These are phyloP conservation scores for Takakia lepidozioides DNA, from an alignment of 225 moss, liverwort and hornwort genomes.

Conservation along the genomic window DNA sequence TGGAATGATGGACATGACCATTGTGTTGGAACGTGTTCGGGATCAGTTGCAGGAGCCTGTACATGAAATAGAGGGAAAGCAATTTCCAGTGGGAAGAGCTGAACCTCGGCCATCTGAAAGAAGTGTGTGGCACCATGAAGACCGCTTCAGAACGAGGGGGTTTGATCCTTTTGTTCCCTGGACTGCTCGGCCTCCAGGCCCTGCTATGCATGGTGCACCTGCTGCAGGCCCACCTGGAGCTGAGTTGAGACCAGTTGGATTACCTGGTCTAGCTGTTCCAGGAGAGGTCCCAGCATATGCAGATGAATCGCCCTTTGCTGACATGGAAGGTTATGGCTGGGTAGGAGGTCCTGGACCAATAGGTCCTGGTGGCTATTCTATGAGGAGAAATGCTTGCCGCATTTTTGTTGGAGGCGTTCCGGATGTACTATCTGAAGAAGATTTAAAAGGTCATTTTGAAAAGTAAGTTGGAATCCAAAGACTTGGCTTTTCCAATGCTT, in stretches of 20 bases:
- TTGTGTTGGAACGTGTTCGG: background rate
- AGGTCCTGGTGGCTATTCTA: constrained; percentile 19
- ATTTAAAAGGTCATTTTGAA: constrained; percentile 64
- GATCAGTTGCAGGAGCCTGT: constrained; percentile 58
- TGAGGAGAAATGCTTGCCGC: constrained; percentile 46
- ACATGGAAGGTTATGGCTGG: constrained; percentile 39
- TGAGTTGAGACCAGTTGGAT: constrained; percentile 10
- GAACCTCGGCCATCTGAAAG: constrained; percentile 63
- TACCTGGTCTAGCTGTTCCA: constrained; percentile 1
- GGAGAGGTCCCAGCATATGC: constrained; percentile 25
- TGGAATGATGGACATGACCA: background rate
- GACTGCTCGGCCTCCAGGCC: constrained; percentile 25
- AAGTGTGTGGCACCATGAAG: constrained; percentile 54
- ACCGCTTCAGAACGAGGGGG: constrained; percentile 21
- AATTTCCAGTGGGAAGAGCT: constrained; percentile 58
- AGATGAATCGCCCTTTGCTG: constrained; percentile 28
- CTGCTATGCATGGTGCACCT: constrained; percentile 19
- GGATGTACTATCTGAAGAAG: constrained; percentile 52
- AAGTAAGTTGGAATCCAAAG: constrained; percentile 50
- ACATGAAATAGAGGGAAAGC: constrained; percentile 71
- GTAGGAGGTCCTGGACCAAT: constrained; percentile 18
- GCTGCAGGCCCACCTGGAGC: constrained; percentile 14
- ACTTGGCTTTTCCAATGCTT: no score
- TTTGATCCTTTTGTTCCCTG: constrained; percentile 33
- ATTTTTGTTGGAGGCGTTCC: constrained; percentile 84